These are phyloP conservation scores for Talaromyces pinophilus DNA, from an alignment of 2,329 filamentous ascomycete genomes.

Conservation along the genomic window DNA sequence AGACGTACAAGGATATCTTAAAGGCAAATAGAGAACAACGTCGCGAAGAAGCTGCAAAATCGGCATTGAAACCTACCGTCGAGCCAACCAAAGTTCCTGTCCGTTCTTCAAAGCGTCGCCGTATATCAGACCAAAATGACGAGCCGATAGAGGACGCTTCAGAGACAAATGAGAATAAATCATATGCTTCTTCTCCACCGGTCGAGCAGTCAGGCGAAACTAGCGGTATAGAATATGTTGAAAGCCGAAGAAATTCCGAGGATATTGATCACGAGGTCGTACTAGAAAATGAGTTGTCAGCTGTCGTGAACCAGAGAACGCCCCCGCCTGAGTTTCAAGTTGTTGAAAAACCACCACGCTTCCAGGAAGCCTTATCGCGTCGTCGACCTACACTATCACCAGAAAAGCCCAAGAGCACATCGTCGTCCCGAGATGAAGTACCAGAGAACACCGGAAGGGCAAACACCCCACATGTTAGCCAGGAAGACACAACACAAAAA, in stretches of 20 bases:
- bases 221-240: neutral
- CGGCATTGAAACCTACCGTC: conserved; percentile 8
- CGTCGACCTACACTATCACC: neutral
- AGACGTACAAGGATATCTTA: conserved; percentile 50
- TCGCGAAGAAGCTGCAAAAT: conserved; percentile 30
- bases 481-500: neutral
- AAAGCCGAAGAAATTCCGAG: neutral
- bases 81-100: neutral
- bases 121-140: conserved; percentile 28
- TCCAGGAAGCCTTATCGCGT: neutral
- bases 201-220: neutral
- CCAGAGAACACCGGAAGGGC: neutral
- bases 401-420: neutral
- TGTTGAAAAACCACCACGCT: neutral
- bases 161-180: neutral
- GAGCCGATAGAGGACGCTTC: conserved; percentile 4
- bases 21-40: conserved; percentile 42
- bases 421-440: neutral
- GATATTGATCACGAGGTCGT: neutral
- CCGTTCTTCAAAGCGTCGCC: conserved; percentile 29
- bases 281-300: neutral
- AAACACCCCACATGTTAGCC: neutral
- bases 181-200: neutral
- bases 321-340: conserved; percentile 5
- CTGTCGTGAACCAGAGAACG: neutral